Percentiles rank a stretch among this genome's conserved stretches.
phyloP scores from a whole-genome alignment of 352 stramenopile genomes.

The Globisporangium rhizosaccharum region DNA sequence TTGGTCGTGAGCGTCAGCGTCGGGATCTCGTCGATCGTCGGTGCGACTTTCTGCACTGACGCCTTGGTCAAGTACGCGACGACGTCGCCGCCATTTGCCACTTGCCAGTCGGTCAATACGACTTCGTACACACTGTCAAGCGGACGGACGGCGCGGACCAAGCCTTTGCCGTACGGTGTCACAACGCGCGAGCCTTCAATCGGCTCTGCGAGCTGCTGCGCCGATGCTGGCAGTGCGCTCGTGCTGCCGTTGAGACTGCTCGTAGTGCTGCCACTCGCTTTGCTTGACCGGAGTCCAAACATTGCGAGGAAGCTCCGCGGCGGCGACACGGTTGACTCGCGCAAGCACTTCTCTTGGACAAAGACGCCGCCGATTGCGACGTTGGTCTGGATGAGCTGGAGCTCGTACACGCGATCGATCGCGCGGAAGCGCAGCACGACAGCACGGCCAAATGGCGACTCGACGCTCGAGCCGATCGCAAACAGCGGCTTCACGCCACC shows the following conservation, averaged over 20 bases:
- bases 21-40: conserved; percentile 30
- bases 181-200: conserved; percentile 33
- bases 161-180: conserved; percentile 58
- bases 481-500: conserved; percentile 38
- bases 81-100: conserved; percentile 31
- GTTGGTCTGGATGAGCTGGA: conserved; percentile 47
- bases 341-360: conserved; percentile 51
- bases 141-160: conserved; percentile 40
- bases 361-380: conserved; percentile 33
- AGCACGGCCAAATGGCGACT: conserved; percentile 72
- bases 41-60: conserved; percentile 25
- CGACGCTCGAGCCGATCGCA: conserved; percentile 44
- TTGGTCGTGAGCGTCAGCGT: conserved; percentile 24
- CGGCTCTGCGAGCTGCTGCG: conserved; percentile 9
- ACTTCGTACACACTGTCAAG: conserved; percentile 44
- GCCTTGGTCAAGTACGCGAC: conserved; percentile 50
- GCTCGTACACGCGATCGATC: conserved; percentile 58
- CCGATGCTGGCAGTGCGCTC: background rate
- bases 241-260: background rate
- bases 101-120: conserved; percentile 44
- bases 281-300: conserved; percentile 29
- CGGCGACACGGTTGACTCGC: conserved; percentile 43
- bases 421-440: conserved; percentile 64
- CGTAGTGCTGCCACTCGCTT: conserved; percentile 4
- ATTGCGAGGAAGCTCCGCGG: conserved; percentile 70